phyloP scores from a whole-genome alignment of 345 rosid genomes.

The Tarenaya hassleriana region DNA sequence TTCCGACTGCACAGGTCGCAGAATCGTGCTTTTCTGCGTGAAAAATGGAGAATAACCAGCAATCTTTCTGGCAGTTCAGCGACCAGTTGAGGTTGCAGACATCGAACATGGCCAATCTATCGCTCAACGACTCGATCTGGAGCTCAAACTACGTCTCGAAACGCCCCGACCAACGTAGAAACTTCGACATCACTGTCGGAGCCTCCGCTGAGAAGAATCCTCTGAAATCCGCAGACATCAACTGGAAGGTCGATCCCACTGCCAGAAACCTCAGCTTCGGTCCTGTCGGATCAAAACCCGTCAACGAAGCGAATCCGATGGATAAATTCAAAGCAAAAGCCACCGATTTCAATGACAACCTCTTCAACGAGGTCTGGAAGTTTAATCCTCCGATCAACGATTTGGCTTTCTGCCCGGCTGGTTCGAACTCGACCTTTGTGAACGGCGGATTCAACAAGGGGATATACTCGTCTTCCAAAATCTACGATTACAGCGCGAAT shows the following conservation, averaged over 20 bases:
- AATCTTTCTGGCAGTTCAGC: constrained; percentile 90
- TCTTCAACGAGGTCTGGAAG: constrained; percentile 47
- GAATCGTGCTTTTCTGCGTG: not conserved
- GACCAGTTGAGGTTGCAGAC: constrained; percentile 79
- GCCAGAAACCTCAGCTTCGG: constrained; percentile 22
- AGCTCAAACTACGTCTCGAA: constrained; percentile 46
- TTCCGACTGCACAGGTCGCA: constrained; percentile 6
- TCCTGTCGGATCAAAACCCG: constrained; percentile 24
- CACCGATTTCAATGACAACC: constrained; percentile 36
- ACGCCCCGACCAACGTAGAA: constrained; percentile 61
- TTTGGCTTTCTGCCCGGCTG: constrained; percentile 29
- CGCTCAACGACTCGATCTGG: constrained; percentile 92
- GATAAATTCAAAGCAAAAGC: constrained; percentile 20
- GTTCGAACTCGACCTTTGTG: constrained; percentile 28
- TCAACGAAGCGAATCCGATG: constrained; percentile 9
- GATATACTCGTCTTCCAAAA: constrained; percentile 35
- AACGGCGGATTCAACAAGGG: constrained; percentile 91
- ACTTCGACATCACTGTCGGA: constrained; percentile 65
- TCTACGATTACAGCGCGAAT: constrained; percentile 32
- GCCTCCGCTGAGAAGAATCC: constrained; percentile 26
- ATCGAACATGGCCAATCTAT: constrained; percentile 60
- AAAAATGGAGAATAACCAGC: constrained; percentile 79
- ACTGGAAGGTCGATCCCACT: constrained; percentile 15
- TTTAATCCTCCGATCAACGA: constrained; percentile 27
- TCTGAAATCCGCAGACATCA: constrained; percentile 27